Conservation (phyloP, 129 eudicot species). For the Saposhnikovia divaricata region DNA sequence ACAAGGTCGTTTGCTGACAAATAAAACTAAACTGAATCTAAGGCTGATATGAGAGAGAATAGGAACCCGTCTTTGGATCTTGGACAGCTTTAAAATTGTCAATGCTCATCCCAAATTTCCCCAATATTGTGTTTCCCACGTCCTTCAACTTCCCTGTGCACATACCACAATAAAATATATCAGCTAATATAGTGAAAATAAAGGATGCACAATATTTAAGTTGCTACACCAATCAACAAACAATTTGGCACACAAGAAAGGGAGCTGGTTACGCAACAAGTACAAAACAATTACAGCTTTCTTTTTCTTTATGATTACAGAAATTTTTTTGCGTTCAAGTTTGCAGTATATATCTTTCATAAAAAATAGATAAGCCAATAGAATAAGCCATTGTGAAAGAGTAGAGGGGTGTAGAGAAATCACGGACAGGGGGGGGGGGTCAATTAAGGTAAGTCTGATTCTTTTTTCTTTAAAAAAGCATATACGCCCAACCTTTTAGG, state of each 20-base stretch:
- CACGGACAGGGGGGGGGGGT: not conserved
- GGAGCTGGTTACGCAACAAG: not conserved
- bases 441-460: not conserved
- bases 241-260: not conserved
- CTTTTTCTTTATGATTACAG: not conserved
- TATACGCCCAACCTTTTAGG: not conserved
- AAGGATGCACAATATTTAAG: not conserved
- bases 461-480: no score
- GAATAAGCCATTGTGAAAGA: not conserved
- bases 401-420: not conserved
- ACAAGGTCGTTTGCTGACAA: not conserved
- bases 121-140: conserved; percentile 77
- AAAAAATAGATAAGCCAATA: not conserved
- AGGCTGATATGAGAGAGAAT: conserved; percentile 70
- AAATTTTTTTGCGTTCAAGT: not conserved
- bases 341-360: not conserved
- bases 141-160: conserved; percentile 76
- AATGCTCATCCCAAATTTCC: conserved; percentile 92
- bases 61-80: conserved; percentile 95
- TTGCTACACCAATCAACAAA: not conserved
- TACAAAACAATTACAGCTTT: not conserved
- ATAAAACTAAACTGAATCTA: conserved; percentile 12
- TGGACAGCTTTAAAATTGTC: conserved; percentile 92
- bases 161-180: not conserved
- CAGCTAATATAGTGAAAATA: not conserved